phyloP scores from a whole-genome alignment of 345 rosid species.

The Gossypium anomalum region DNA sequence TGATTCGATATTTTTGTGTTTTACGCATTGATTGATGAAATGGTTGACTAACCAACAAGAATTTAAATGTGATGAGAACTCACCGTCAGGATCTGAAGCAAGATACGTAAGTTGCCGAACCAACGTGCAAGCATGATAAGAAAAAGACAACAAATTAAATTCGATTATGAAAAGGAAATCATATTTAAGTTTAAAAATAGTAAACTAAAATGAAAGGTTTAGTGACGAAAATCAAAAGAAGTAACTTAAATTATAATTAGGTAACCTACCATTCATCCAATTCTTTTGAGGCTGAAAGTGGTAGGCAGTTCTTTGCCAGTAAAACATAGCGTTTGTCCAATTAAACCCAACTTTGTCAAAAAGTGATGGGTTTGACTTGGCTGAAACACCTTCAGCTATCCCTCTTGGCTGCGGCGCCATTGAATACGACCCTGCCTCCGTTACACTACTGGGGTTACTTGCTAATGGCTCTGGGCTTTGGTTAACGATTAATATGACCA shows the following conservation, averaged over 20 bases:
- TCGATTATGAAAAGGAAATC: constrained; percentile 6
- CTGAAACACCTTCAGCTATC: constrained; percentile 55
- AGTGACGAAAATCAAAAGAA: neutral
- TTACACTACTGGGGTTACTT: neutral
- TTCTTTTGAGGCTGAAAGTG: constrained; percentile 84
- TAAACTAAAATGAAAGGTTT: neutral
- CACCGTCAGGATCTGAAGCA: constrained; percentile 91
- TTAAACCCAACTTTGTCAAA: constrained; percentile 31
- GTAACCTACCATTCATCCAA: constrained; percentile 93
- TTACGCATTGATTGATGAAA: too few species aligned
- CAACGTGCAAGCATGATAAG: constrained; percentile 18
- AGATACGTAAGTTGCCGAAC: constrained; percentile 19
- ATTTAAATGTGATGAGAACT: constrained; percentile 17
- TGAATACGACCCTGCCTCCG: constrained; percentile 3
- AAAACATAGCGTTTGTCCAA: constrained; percentile 80
- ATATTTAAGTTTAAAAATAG: neutral
- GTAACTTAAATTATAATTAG: neutral
- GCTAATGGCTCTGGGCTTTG: constrained; percentile 31
- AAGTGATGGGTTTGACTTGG: constrained; percentile 50
- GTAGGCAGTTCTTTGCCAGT: constrained; percentile 85
- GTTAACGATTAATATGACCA: constrained; percentile 36
- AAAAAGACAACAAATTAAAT: neutral
- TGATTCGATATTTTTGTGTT: too few species aligned
- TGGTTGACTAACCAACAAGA: neutral
- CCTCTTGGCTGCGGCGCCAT: constrained; percentile 34